Percentiles rank a stretch among this genome's conserved stretches.
phyloP scores from a whole-genome alignment of 163 green algal species.

The Chlamydomonas reinhardtii region DNA sequence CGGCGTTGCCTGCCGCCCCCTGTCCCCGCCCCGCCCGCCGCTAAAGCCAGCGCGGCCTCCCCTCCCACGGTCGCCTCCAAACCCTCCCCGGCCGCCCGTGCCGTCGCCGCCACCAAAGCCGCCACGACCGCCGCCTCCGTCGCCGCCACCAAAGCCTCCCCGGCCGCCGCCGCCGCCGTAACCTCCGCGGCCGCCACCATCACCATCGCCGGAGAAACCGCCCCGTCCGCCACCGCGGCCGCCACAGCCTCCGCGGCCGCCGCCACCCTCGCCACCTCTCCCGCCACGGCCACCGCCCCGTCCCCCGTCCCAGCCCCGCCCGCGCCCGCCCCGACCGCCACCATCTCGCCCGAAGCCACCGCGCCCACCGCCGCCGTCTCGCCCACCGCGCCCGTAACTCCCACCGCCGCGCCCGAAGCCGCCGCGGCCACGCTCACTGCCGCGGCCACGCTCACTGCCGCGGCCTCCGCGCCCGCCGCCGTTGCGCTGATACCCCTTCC shows the following conservation, averaged over 20 bases:
- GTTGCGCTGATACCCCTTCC: background rate
- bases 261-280: too few relatives aligned
- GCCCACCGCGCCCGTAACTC: background rate
- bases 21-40: background rate
- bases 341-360: background rate
- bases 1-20: background rate
- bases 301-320: too few relatives aligned
- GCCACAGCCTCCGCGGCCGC: too few relatives aligned
- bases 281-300: too few relatives aligned
- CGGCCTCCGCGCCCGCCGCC: background rate
- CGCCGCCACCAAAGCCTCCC: background rate
- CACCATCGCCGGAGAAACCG: background rate
- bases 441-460: too few relatives aligned
- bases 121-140: background rate
- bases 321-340: background rate
- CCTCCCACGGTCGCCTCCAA: background rate
- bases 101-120: background rate
- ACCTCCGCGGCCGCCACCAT: background rate
- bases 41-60: background rate
- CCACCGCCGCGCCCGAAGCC: background rate
- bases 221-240: background rate
- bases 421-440: too few relatives aligned
- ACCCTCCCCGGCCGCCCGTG: background rate
- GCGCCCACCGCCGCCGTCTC: background rate
- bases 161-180: background rate